Conservation (phyloP, 2,329 filamentous ascomycete genomes). For the Daldinia sp. region DNA sequence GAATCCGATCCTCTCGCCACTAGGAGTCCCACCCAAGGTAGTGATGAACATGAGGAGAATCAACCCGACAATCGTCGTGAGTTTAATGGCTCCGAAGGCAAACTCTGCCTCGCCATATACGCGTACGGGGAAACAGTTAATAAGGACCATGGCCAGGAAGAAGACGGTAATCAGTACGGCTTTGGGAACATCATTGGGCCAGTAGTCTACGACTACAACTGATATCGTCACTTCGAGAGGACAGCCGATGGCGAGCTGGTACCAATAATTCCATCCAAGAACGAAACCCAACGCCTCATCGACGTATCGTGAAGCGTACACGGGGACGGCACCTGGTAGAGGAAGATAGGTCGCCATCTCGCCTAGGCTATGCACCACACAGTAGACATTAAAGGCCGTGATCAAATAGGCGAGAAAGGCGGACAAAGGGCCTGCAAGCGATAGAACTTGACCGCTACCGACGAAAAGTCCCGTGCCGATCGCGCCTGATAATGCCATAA, state of each 20-base stretch:
- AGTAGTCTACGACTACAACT: conserved; percentile 58
- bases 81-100: conserved; percentile 58
- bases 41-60: conserved; percentile 60
- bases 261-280: conserved; percentile 62
- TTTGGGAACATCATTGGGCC: conserved; percentile 44
- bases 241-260: conserved; percentile 59
- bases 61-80: conserved; percentile 58
- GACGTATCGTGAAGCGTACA: conserved; percentile 59
- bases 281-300: conserved; percentile 58
- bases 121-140: conserved; percentile 52
- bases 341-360: conserved; percentile 71
- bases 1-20: conserved; percentile 55
- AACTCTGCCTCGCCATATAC: conserved; percentile 65
- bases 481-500: conserved; percentile 53
- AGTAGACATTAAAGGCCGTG: conserved; percentile 58
- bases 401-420: conserved; percentile 53
- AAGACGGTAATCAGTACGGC: conserved; percentile 50
- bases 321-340: conserved; percentile 60
- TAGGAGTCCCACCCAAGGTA: conserved; percentile 56
- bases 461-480: conserved; percentile 57
- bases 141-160: conserved; percentile 48
- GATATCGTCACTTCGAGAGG: conserved; percentile 57
- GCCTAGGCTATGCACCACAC: conserved; percentile 59
- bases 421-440: conserved; percentile 53
- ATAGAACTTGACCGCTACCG: conserved; percentile 54